phyloP scores from a whole-genome alignment of 1,139 yeast species.

The Geotrichum europaeum region DNA sequence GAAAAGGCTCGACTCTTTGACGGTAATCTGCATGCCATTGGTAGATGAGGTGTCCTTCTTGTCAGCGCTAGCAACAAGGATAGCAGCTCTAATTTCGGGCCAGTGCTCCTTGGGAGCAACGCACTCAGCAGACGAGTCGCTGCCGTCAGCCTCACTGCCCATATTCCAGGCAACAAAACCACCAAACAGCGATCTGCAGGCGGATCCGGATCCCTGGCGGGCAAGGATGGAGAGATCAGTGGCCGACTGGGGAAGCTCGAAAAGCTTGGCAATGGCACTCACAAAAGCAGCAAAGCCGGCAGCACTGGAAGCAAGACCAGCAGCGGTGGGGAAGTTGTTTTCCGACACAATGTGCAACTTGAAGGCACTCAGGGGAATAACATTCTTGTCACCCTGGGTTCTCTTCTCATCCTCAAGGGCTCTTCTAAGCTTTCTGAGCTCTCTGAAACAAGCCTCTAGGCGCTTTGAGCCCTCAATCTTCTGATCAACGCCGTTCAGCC shows the following conservation, averaged over 20 bases:
- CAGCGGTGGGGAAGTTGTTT: slow-evolving; percentile 98
- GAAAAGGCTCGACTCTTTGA: slow-evolving; percentile 79
- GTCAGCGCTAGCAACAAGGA: slow-evolving; percentile 85
- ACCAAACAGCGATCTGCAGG: slow-evolving; percentile 93
- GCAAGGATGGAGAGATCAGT: slow-evolving; percentile 90
- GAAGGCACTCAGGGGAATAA: slow-evolving; percentile 60
- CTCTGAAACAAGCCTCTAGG: slow-evolving; percentile 72
- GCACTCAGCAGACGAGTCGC: slow-evolving; percentile 88
- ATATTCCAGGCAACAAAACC: slow-evolving; percentile 99
- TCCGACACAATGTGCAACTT: slow-evolving; percentile 80
- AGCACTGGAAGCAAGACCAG: slow-evolving; percentile 95
- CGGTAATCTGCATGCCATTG: slow-evolving; percentile 94
- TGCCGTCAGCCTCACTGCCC: slow-evolving; percentile 70
- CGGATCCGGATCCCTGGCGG: slow-evolving; percentile 97
- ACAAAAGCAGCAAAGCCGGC: slow-evolving; percentile 98
- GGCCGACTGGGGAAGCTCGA: slow-evolving; percentile 68
- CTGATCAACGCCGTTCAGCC: slow-evolving; percentile 75
- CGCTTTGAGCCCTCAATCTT: slow-evolving; percentile 55
- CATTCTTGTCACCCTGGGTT: slow-evolving; percentile 33
- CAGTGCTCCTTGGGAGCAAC: slow-evolving; percentile 80
- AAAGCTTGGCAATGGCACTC: slow-evolving; percentile 75
- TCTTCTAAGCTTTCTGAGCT: slow-evolving; percentile 53
- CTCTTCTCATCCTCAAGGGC: slow-evolving; percentile 15
- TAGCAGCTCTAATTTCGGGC: slow-evolving; percentile 89
- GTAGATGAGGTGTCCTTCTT: slow-evolving; percentile 95